These are phyloP conservation scores for Phaseolus coccineus DNA, from an alignment of 331 rosid genomes.

Conservation along the genomic window DNA sequence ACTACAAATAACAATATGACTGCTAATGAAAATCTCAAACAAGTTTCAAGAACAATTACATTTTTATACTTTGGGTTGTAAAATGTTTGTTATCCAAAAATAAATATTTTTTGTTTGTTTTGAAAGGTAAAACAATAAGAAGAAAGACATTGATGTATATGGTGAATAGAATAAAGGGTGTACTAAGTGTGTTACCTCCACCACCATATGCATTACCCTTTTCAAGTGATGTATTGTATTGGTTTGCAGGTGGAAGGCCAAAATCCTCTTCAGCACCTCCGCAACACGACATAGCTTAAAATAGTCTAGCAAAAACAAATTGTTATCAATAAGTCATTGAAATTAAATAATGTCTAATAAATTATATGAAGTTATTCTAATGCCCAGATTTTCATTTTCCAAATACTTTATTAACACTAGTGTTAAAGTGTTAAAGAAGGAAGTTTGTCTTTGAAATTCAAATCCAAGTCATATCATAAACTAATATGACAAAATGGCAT, in stretches of 20 bases:
- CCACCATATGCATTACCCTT: constrained; percentile 67
- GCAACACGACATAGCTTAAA: constrained; percentile 73
- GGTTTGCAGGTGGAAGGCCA: constrained; percentile 64
- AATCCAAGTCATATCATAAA: not conserved
- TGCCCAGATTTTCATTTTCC: not conserved
- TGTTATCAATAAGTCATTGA: constrained; percentile 48
- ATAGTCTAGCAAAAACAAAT: constrained; percentile 30
- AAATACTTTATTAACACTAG: not conserved
- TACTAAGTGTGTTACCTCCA: constrained; percentile 45
- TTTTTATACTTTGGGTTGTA: not conserved
- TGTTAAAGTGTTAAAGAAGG: not conserved
- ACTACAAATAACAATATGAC: not conserved
- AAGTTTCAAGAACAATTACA: not conserved
- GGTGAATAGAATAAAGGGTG: not conserved
- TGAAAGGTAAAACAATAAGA: not conserved
- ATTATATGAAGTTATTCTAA: constrained; percentile 21
- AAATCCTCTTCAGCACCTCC: constrained; percentile 79
- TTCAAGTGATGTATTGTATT: constrained; percentile 55
- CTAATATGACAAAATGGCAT: not conserved
- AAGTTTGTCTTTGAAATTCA: not conserved
- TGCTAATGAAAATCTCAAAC: not conserved
- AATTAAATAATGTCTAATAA: constrained; percentile 4
- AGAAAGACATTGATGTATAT: not conserved
- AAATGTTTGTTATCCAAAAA: not conserved
- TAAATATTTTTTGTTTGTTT: not conserved